Percentiles rank a stretch among this genome's conserved stretches.
These are phyloP conservation scores for Lignosus rhinocerotis DNA, from an alignment of 1,284 basidiomycete species.

Conservation along the genomic window DNA sequence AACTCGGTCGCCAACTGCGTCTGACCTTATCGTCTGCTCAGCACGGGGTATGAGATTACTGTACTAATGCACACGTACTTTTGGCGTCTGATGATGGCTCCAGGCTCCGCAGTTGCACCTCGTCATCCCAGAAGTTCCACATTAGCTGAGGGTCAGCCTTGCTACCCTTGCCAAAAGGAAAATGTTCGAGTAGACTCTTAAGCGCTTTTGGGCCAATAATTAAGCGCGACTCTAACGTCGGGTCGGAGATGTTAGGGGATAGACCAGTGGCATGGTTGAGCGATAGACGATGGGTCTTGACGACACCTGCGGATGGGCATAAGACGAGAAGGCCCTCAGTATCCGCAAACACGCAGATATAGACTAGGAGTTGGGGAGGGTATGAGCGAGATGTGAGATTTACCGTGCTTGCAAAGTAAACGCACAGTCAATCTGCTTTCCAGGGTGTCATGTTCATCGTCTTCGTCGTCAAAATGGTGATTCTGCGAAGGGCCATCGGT, in stretches of 20 bases:
- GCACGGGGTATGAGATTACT: background rate
- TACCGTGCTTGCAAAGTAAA: constrained; percentile 80
- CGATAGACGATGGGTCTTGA: constrained; percentile 76
- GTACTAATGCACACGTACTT: constrained; percentile 42
- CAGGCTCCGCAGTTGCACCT: constrained; percentile 67
- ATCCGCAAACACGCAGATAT: background rate
- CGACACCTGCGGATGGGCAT: constrained; percentile 50
- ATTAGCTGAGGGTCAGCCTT: constrained; percentile 75
- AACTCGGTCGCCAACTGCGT: constrained; percentile 70
- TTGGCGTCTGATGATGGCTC: constrained; percentile 65
- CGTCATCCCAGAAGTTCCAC: constrained; percentile 68
- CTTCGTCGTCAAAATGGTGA: constrained; percentile 28
- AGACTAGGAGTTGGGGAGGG: background rate
- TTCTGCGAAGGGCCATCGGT: constrained; percentile 46
- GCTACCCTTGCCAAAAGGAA: constrained; percentile 57
- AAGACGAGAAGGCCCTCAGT: constrained; percentile 6
- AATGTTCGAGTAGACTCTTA: constrained; percentile 80
- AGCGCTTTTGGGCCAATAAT: constrained; percentile 69
- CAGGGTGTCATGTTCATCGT: constrained; percentile 59
- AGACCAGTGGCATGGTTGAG: constrained; percentile 57
- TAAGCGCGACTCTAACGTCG: constrained; percentile 58
- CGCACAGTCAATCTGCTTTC: constrained; percentile 72
- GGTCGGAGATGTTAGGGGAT: constrained; percentile 59
- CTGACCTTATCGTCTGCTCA: constrained; percentile 45
- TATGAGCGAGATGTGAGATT: constrained; percentile 18